These are phyloP conservation scores for Nymphaea thermarum DNA, from an alignment of 164 flowering plant genomes.

Conservation along the genomic window DNA sequence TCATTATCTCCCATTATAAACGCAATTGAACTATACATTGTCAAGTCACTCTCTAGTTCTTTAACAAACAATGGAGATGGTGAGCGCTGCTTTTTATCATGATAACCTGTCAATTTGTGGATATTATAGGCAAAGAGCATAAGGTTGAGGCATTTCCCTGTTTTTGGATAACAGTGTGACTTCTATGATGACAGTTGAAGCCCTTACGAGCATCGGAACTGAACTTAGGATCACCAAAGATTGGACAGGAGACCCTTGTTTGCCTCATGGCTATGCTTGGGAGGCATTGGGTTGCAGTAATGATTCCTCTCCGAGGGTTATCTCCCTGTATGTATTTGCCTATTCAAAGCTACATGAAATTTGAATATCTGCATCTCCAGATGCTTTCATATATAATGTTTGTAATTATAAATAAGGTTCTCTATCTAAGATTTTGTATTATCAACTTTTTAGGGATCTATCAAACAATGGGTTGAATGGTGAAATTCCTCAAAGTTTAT, in stretches of 20 bases:
- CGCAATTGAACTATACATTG: neutral
- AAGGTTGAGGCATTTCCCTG: too few species aligned
- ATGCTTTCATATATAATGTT: too few species aligned
- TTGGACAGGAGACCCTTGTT: constrained; percentile 56
- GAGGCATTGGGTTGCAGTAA: constrained; percentile 27
- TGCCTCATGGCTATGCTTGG: constrained; percentile 25
- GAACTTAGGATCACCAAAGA: constrained; percentile 15
- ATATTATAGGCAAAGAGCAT: too few species aligned
- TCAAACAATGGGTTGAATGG: constrained; percentile 29
- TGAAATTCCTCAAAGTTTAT: constrained; percentile 13
- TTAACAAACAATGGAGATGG: neutral
- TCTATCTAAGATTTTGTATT: neutral
- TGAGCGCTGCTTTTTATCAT: too few species aligned
- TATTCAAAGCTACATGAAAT: too few species aligned
- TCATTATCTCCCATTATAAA: neutral
- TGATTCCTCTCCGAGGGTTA: constrained; percentile 11
- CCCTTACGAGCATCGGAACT: constrained; percentile 20
- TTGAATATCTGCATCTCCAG: neutral
- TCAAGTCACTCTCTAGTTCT: neutral
- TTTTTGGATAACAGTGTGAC: neutral
- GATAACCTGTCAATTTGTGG: too few species aligned
- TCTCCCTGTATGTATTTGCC: constrained; percentile 21
- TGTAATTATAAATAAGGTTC: too few species aligned
- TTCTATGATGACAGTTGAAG: constrained; percentile 14
- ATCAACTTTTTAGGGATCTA: constrained; percentile 18